Base-by-base conservation (phyloP, 352 stramenopile species). In the Phytophthora hybrid region DNA sequence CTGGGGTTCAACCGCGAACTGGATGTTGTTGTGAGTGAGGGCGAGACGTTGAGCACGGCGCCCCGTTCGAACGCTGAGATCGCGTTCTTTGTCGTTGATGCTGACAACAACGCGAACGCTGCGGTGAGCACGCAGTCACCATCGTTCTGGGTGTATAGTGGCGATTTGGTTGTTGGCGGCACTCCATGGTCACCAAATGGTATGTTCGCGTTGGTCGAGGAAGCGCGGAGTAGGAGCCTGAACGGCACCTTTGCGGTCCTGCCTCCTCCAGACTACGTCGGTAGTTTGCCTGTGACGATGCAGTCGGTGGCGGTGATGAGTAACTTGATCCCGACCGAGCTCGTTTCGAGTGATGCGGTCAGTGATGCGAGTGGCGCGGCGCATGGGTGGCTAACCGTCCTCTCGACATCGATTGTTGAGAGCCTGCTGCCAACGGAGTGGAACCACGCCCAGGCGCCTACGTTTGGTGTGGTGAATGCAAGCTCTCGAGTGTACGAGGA, bases 401-500 rank as follows among this genome's bases (percentile, higher is more conserved):
- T 67, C 5, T 78, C 71, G 31, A 67, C 66, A 4, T 71, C 65
- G 23, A 71, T 74, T 26, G 32, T 58, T 14, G 66, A 62, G 21
- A 49, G 34, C 1, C 3, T 69, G 4, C 14, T 74, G 26, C 44
- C 46, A 13, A 61, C 49, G 18, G 44, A 73, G 26, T 78, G 71
- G 66, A 64, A 74, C 29, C 71, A 78, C 29, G 71, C 71, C 4
- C 71, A 78, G 39, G 31, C 59, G 9, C 66, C 71, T 29, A 34
- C 31, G 11, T 71, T 78, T 29, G 29, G 9, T 1, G 34, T 78
- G 10, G 47, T 11, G 37, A 70, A 71, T 23, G 29, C 46, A 18
- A 71, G 59, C 46, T 64, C 47, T n/a, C 70, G 37, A 23, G 71
- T 78, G 52, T 78, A 74, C 32, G 71, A 78, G 46, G 66, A 78